These are phyloP conservation scores for Guyanaporus albipodus DNA, from an alignment of 768 basidiomycete species.

Conservation along the genomic window DNA sequence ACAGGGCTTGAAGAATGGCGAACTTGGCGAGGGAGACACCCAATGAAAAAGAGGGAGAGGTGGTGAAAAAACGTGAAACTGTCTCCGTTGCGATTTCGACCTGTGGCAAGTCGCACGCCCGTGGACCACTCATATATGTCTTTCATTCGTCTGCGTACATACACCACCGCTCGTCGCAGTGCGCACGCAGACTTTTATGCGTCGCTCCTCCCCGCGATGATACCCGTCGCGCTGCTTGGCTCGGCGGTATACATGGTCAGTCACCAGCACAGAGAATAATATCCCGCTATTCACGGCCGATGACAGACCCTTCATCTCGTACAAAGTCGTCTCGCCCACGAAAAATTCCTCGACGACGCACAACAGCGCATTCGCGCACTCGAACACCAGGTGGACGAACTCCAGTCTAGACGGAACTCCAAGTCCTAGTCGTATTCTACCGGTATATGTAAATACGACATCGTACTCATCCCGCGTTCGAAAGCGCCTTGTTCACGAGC, in stretches of 20 bases:
- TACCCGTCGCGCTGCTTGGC: slow-evolving; percentile 73
- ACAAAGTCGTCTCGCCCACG: slow-evolving; percentile 61
- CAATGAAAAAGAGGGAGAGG: not conserved
- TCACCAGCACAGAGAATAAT: too few species aligned
- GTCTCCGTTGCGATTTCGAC: slow-evolving; percentile 9
- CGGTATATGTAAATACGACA: slow-evolving; percentile 15
- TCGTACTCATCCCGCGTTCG: slow-evolving; percentile 21
- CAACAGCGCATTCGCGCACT: slow-evolving; percentile 45
- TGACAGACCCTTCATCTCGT: slow-evolving; percentile 61
- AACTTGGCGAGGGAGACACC: not conserved
- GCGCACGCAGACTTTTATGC: slow-evolving; percentile 67
- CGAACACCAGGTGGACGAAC: slow-evolving; percentile 52
- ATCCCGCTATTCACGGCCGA: too few species aligned
- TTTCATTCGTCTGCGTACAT: slow-evolving; percentile 5
- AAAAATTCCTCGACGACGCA: slow-evolving; percentile 69
- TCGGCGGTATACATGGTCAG: slow-evolving; percentile 75
- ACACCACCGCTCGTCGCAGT: slow-evolving; percentile 27
- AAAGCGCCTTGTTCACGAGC: slow-evolving; percentile 48
- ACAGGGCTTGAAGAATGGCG: not conserved
- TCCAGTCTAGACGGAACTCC: slow-evolving; percentile 22
- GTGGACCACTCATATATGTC: too few species aligned
- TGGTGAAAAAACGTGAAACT: not conserved
- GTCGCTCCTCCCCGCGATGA: slow-evolving; percentile 68
- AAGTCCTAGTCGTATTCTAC: slow-evolving; percentile 23
- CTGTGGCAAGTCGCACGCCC: not conserved